These are phyloP conservation scores for Aspergillus sergii DNA, from an alignment of 2,329 filamentous ascomycete genomes.

Conservation along the genomic window DNA sequence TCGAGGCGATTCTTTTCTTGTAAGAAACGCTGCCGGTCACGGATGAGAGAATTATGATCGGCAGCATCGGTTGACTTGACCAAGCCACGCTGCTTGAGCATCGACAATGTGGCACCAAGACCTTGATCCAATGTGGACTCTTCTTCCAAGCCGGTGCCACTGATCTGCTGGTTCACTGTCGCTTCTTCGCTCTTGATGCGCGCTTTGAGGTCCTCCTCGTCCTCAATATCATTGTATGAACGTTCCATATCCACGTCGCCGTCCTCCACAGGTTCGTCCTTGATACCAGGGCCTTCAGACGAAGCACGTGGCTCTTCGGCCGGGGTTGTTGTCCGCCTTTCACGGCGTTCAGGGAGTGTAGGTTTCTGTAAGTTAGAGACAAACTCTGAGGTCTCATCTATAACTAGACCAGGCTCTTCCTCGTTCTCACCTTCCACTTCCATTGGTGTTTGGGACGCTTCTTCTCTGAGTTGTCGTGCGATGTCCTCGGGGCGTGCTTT, in stretches of 20 bases:
- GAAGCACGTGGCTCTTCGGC: slow-evolving; percentile 33
- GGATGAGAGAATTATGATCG: slow-evolving; percentile 67
- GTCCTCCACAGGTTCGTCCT: slow-evolving; percentile 48
- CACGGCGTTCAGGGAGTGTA: slow-evolving; percentile 56
- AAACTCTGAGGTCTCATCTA: slow-evolving; percentile 95
- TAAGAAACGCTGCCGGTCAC: slow-evolving; percentile 76
- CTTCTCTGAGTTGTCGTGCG: slow-evolving; percentile 73
- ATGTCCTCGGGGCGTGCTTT: slow-evolving; percentile 84
- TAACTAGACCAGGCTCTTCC: slow-evolving; percentile 71
- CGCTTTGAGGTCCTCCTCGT: slow-evolving; percentile 53
- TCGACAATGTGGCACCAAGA: slow-evolving; percentile 76
- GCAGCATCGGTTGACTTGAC: slow-evolving; percentile 66
- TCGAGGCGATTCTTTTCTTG: slow-evolving; percentile 77
- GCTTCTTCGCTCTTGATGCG: slow-evolving; percentile 53
- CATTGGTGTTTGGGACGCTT: slow-evolving; percentile 54
- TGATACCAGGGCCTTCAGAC: slow-evolving; percentile 19
- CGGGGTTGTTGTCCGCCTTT: slow-evolving; percentile 38
- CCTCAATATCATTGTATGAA: slow-evolving; percentile 54
- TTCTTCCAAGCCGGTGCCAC: slow-evolving; percentile 74
- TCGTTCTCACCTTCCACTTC: slow-evolving; percentile 62
- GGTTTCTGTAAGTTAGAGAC: slow-evolving; percentile 80
- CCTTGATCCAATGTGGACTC: slow-evolving; percentile 79
- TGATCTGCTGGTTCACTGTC: slow-evolving; percentile 50
- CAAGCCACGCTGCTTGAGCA: slow-evolving; percentile 84
- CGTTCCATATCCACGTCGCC: slow-evolving; percentile 59